phyloP scores from a whole-genome alignment of 257 asterid species.

The Nicotiana tabacum region DNA sequence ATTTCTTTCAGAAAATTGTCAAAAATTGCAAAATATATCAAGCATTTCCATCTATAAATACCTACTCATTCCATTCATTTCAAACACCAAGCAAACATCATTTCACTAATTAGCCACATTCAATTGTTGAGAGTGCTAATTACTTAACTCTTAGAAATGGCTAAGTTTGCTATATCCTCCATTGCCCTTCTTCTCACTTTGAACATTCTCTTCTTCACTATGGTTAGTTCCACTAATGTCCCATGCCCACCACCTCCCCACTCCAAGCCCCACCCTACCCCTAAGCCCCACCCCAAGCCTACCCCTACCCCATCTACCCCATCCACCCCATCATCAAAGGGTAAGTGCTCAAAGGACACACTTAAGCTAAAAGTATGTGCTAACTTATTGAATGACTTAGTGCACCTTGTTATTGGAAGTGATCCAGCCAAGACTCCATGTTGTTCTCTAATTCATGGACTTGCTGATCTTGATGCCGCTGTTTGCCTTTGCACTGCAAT shows the following conservation, averaged over 20 bases:
- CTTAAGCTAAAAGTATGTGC: conserved; percentile 19
- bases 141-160: neutral
- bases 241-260: conserved; percentile 18
- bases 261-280: neutral
- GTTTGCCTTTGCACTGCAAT: conserved; percentile 32
- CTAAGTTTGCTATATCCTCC: neutral
- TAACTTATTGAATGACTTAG: conserved; percentile 5
- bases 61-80: neutral
- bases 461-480: conserved; percentile 27
- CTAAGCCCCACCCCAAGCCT: neutral
- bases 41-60: conserved; percentile 10
- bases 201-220: conserved; percentile 26
- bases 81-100: conserved; percentile 4
- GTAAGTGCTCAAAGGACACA: conserved; percentile 16
- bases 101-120: neutral
- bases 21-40: neutral
- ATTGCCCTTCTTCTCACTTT: conserved; percentile 20
- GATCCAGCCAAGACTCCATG: conserved; percentile 14
- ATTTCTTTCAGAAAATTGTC: neutral
- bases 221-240: conserved; percentile 20
- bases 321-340: neutral
- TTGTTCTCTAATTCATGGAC: conserved; percentile 14
- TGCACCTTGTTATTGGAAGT: conserved; percentile 11
- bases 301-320: neutral
- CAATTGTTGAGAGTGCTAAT: neutral